Conservation (phyloP, 441 rosid species). For the Caryocar brasiliense region DNA sequence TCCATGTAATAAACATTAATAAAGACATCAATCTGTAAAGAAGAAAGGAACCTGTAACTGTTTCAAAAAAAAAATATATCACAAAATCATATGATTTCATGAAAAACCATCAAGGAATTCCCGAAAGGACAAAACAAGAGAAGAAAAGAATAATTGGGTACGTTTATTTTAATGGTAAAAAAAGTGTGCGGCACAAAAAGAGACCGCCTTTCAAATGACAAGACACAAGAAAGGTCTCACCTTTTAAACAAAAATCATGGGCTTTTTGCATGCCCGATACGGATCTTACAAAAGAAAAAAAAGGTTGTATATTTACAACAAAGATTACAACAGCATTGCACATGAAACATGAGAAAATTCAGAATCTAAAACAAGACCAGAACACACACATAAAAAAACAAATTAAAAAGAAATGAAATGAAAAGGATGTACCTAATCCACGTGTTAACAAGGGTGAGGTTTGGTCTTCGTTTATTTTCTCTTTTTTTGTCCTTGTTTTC, state of each 20-base stretch:
- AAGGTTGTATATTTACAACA: not conserved
- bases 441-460: not conserved
- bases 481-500: not conserved
- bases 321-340: slow-evolving; percentile 6
- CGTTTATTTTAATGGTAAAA: not conserved
- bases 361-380: too few relatives aligned
- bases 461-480: not conserved
- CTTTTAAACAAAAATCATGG: not conserved
- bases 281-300: slow-evolving; percentile 3
- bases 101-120: not conserved
- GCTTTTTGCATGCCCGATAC: slow-evolving; percentile 9
- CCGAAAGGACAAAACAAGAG: not conserved
- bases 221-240: not conserved
- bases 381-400: too few relatives aligned
- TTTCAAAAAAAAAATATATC: not conserved
- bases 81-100: not conserved
- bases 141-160: not conserved
- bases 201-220: too few relatives aligned
- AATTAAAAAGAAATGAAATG: not conserved
- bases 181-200: too few relatives aligned
- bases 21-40: not conserved
- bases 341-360: not conserved
- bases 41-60: not conserved
- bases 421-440: slow-evolving; percentile 15
- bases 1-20: too few relatives aligned